A percentile compares a stretch with the other conserved stretches of the same genome.
phyloP scores from a whole-genome alignment of 1,284 basidiomycete species.

The Boletus sp. region DNA sequence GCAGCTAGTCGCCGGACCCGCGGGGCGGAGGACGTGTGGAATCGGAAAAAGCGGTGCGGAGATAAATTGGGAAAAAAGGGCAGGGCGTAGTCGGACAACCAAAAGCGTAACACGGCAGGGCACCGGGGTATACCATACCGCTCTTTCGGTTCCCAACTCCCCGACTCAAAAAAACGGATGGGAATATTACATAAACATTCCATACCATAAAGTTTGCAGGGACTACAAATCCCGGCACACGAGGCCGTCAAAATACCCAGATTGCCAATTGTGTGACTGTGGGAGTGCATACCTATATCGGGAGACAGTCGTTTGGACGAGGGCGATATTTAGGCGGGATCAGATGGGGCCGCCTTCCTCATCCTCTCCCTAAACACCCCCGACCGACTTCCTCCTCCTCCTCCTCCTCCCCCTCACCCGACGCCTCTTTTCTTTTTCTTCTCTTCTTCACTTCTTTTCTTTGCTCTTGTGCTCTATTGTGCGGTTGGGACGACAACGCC shows the following conservation, averaged over 20 bases:
- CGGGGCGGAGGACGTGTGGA: slow-evolving; percentile 21
- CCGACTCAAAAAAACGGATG: slow-evolving; percentile 11
- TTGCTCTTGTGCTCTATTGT: slow-evolving; percentile 33
- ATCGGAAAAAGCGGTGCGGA: slow-evolving; percentile 19
- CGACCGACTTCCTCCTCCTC: slow-evolving; percentile 35
- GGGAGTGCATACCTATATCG: slow-evolving; percentile 19
- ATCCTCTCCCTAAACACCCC: slow-evolving; percentile 30
- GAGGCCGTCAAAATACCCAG: slow-evolving; percentile 29
- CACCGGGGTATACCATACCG: slow-evolving; percentile 22
- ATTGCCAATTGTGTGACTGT: slow-evolving; percentile 15
- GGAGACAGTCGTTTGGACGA: not conserved
- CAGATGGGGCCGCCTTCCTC: slow-evolving; percentile 21
- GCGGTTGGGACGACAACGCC: slow-evolving; percentile 34
- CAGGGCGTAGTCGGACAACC: slow-evolving; percentile 17
- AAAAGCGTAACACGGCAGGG: slow-evolving; percentile 21
- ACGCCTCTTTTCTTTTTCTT: slow-evolving; percentile 33
- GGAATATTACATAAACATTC: slow-evolving; percentile 30
- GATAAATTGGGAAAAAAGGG: slow-evolving; percentile 22
- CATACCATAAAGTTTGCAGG: slow-evolving; percentile 26
- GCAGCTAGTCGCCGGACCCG: slow-evolving; percentile 26
- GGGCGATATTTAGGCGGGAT: slow-evolving; percentile 34
- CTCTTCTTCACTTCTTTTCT: slow-evolving; percentile 32
- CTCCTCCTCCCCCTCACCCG: slow-evolving; percentile 28
- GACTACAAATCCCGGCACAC: slow-evolving; percentile 33
- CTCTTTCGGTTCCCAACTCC: slow-evolving; percentile 10